phyloP scores from a whole-genome alignment of 2,329 filamentous ascomycete genomes.

The Mycosphaerella sp. region DNA sequence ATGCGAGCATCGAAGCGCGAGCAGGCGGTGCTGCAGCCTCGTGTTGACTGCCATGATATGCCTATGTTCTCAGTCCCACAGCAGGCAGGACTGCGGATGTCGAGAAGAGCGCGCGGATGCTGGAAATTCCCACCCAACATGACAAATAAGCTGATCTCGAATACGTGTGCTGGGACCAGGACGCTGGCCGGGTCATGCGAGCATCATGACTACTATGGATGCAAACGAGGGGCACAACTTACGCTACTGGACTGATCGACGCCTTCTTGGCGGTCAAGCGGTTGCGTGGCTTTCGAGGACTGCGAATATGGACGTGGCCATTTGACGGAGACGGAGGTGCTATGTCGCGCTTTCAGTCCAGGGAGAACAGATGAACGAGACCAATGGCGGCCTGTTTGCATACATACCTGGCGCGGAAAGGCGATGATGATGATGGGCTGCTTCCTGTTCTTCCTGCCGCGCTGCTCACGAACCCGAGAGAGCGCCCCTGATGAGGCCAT shows the following conservation, averaged over 20 bases:
- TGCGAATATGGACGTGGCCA: conserved; percentile 14
- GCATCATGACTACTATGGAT: conserved; percentile 1
- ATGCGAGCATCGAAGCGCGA: background rate
- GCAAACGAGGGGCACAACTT: conserved; percentile 12
- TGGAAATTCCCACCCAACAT: background rate
- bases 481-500: conserved; percentile 10
- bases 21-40: conserved; percentile 3
- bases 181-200: background rate
- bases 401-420: background rate
- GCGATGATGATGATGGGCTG: background rate
- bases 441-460: background rate
- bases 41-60: background rate
- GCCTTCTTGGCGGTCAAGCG: conserved; percentile 2
- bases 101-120: background rate
- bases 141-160: conserved; percentile 10
- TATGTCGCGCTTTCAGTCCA: background rate
- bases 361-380: background rate
- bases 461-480: conserved; percentile 1
- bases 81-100: background rate
- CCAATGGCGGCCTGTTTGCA: background rate
- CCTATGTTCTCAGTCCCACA: background rate
- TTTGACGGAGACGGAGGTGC: background rate
- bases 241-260: conserved; percentile 17
- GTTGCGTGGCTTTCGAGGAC: conserved; percentile 12
- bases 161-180: conserved; percentile 8